Percentiles rank a stretch among this genome's conserved stretches.
phyloP scores from a whole-genome alignment of 495 filamentous ascomycete genomes.

The Lasiosphaeris hirsuta region DNA sequence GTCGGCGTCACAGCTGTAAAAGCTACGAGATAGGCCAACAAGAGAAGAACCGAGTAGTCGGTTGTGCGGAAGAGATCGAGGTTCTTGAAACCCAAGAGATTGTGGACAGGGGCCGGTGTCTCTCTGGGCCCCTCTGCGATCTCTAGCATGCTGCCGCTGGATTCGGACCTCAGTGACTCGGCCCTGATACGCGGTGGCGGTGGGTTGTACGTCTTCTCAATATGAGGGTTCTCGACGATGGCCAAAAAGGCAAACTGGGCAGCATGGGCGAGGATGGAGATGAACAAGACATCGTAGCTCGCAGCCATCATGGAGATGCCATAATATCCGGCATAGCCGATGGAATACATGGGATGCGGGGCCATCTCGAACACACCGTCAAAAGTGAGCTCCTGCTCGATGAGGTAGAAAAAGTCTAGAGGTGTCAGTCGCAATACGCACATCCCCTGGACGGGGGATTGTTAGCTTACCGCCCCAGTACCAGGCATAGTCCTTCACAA shows the following conservation, averaged over 20 bases:
- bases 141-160: slow-evolving; percentile 31
- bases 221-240: slow-evolving; percentile 91
- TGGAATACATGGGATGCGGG: slow-evolving; percentile 98
- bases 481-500: slow-evolving; percentile 99
- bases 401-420: slow-evolving; percentile 91
- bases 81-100: slow-evolving; percentile 75
- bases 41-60: slow-evolving; percentile 73
- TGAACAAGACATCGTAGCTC: slow-evolving; percentile 94
- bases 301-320: slow-evolving; percentile 98
- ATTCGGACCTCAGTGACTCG: slow-evolving; percentile 33
- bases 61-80: slow-evolving; percentile 82
- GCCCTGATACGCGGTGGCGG: slow-evolving; percentile 68
- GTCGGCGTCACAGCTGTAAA: slow-evolving; percentile 74
- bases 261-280: slow-evolving; percentile 91
- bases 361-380: slow-evolving; percentile 99
- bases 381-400: slow-evolving; percentile 96
- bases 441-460: not conserved
- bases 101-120: slow-evolving; percentile 66
- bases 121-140: slow-evolving; percentile 15
- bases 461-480: slow-evolving; percentile 74
- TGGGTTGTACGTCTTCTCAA: slow-evolving; percentile 95
- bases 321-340: slow-evolving; percentile 97
- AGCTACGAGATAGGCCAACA: slow-evolving; percentile 67
- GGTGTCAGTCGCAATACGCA: slow-evolving; percentile 10
- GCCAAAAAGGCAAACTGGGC: slow-evolving; percentile 91